Evolutionary conservation across 139 green algal species (phyloP), one percentile per base, ranked within the genome.

Genomic region (Astrephomene gubernaculifera): DNA sequence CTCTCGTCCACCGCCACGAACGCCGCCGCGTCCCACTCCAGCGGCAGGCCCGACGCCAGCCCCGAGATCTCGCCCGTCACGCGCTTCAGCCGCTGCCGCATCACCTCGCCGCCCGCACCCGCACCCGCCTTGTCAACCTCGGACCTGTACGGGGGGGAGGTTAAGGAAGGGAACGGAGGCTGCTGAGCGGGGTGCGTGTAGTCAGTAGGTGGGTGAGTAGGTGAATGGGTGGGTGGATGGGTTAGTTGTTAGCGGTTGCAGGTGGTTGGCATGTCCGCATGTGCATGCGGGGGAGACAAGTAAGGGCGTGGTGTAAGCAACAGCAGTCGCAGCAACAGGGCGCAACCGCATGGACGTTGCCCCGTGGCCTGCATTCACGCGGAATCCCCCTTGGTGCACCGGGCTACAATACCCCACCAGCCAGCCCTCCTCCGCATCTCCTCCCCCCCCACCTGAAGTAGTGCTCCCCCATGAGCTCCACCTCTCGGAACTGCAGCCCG

Each of bases 1-100:
- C 85, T 72, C 17, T 85, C 76, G 45, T 95, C 86, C 71, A 93
- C 86, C 7, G 80, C 89, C 43, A 91, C 71, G 45, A 94, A 71
- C 4, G 93, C 72, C 36, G 76, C 83, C 57, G 79, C 88, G 31
- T 93, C 89, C 41, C 60, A 85, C 39, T 60, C 76, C 25, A 94
- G 64, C 19, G 93, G 93, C 53, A 96, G 90, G 21, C 85, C 63
- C n/a, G 76, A 39, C 12, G 76, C 76, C 60, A 83, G 76, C 0
- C 49, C 41, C 14, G 29, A 52, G n/a, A 83, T 64, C 76, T 75
- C 79, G 4, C 76, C 76, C n/a, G 76, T 83, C 41, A 85, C 75
- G 44, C 79, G 63, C 44, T 53, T 67, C 22, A 85, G 79, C 38
- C 79, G 64, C 43, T 38, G 44, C 19, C 79, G 63, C 79, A 85